Conservation (phyloP, 2,329 filamentous ascomycete genomes). For the Teratosphaeria zuluensis region DNA sequence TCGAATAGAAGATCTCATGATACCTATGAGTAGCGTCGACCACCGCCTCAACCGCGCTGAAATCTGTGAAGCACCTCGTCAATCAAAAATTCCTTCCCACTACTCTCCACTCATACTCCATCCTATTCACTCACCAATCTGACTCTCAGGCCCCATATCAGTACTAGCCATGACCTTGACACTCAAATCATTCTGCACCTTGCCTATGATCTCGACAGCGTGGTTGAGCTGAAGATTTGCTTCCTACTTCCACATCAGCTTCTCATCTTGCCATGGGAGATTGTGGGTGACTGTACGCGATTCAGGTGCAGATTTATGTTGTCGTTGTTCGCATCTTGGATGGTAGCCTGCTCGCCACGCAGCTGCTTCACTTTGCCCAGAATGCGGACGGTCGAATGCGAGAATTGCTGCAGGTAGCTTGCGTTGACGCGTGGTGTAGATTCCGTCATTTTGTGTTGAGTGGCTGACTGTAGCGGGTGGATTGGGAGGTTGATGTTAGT, state of each 20-base stretch:
- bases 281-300: constrained; percentile 43
- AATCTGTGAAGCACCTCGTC: constrained; percentile 46
- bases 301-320: constrained; percentile 65
- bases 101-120: neutral
- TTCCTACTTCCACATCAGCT: constrained; percentile 43
- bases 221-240: constrained; percentile 60
- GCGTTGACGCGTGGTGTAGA: constrained; percentile 76
- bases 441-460: constrained; percentile 50
- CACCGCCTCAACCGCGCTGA: constrained; percentile 63
- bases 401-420: constrained; percentile 66
- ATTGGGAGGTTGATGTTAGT: neutral
- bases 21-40: constrained; percentile 79
- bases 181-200: constrained; percentile 63
- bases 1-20: constrained; percentile 69
- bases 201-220: constrained; percentile 68
- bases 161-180: constrained; percentile 60
- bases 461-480: neutral
- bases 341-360: constrained; percentile 66
- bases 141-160: constrained; percentile 52
- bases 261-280: neutral
- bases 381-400: constrained; percentile 64
- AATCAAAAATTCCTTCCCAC: neutral
- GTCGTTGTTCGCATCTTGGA: constrained; percentile 60
- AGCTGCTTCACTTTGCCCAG: constrained; percentile 78
- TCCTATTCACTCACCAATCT: constrained; percentile 49